Base-by-base conservation (phyloP, 2,329 filamentous ascomycete genomes). In the Drechslerella dactyloides region DNA sequence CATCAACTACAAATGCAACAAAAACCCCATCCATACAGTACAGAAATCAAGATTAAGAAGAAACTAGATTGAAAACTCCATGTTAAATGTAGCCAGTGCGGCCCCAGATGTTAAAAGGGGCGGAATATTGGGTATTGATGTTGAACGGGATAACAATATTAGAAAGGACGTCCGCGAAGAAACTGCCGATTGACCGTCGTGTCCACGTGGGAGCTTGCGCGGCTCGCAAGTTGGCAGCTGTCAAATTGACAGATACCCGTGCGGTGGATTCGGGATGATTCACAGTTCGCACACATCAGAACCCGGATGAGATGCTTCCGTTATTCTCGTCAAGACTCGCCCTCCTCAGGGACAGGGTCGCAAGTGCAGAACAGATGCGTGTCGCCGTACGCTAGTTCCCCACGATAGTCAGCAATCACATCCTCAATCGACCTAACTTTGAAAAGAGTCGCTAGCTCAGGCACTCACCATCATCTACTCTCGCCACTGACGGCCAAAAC, bases 291-390 rank as follows among this genome's bases (percentile, higher is more conserved):
- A n/a, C n/a, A n/a, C n/a, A n/a, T n/a, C n/a, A n/a, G n/a, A n/a
- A n/a, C n/a, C n/a, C n/a, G n/a, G n/a, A n/a, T n/a, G n/a, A n/a
- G n/a, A n/a, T n/a, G n/a, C n/a, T n/a, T n/a, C n/a, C 37, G 62
- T 17, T 58, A 48, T 55, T 62, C 15, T 40, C n/a, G 37, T 30
- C 46, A 83, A 81, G 58, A 53, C n/a, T 70, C 66, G 55, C 50
- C 59, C 33, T 70, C 66, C 54, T 70, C 80, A 91, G 90, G 6
- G 59, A 96, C 90, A 0, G 93, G 91, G 42, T 90, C 89, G 79
- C 93, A 97, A 8, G 91, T 96, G 83, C 93, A 97, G 85, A 96
- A 96, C 73, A 97, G 86, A 82, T 97, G 96, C 77, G 89, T 85
- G 78, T 97, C 93, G 69, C 93, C 93, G 77, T 91, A 96, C 11